Evolutionary conservation across 2,329 filamentous ascomycete genomes (phyloP).

Genomic region (Cadophora gregata): DNA sequence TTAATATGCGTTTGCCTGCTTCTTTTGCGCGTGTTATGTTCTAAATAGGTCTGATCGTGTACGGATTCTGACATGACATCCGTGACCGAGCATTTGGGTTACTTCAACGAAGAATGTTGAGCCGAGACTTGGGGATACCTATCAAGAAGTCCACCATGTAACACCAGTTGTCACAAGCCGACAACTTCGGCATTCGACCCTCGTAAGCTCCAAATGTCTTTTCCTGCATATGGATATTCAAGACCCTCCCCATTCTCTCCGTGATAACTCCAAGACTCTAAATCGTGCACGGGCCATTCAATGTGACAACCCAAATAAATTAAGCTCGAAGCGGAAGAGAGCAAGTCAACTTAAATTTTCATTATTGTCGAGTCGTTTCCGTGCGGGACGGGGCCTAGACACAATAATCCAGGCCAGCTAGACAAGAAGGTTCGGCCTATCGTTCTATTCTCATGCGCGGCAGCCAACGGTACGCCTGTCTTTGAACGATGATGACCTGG

Average conservation of each 20-base stretch:
- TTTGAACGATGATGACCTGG: not conserved
- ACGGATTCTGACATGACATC: no score
- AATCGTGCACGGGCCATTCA: not conserved
- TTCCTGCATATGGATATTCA: no score
- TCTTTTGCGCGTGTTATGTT: no score
- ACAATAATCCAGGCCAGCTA: not conserved
- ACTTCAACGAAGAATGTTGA: no score
- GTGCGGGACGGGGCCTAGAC: not conserved
- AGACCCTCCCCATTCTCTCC: not conserved
- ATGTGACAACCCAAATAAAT: not conserved
- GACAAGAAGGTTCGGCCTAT: constrained; percentile 12
- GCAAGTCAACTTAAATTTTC: constrained; percentile 1
- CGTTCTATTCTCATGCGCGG: constrained; percentile 10
- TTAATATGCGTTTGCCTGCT: no score
- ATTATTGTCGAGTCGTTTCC: not conserved
- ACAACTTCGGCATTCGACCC: no score
- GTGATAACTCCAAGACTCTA: not conserved
- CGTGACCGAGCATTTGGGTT: no score
- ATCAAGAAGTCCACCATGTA: no score
- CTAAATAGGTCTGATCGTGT: no score
- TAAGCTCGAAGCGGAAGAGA: constrained; percentile 14
- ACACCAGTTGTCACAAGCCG: no score
- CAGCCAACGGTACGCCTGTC: constrained; percentile 10
- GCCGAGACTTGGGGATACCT: no score
- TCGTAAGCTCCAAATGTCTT: no score